Conservation (phyloP, 345 rosid species). For the Alliaria petiolata region DNA sequence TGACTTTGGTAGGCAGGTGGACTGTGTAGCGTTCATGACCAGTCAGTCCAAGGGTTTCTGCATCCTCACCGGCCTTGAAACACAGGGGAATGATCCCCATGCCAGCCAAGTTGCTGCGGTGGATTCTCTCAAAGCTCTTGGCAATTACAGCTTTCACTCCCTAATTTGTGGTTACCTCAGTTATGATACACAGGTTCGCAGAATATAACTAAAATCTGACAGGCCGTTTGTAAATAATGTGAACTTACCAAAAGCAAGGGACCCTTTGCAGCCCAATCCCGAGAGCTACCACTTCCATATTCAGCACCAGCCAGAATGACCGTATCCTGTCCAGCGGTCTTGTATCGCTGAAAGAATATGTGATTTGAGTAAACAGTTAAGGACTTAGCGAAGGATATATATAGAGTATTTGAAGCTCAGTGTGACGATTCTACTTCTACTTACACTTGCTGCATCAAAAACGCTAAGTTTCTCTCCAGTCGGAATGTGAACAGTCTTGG, state of each 20-base stretch:
- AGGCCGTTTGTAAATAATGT: not conserved
- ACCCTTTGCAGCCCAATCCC: slow-evolving; percentile 96
- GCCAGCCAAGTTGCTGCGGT: slow-evolving; percentile 59
- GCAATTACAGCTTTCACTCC: slow-evolving; percentile 67
- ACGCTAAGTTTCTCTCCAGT: slow-evolving; percentile 70
- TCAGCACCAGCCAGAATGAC: slow-evolving; percentile 82
- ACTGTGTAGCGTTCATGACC: slow-evolving; percentile 61
- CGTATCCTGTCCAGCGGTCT: slow-evolving; percentile 57
- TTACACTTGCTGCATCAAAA: slow-evolving; percentile 77
- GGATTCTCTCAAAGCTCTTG: slow-evolving; percentile 72
- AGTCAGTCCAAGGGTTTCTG: slow-evolving; percentile 52
- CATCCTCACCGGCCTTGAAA: slow-evolving; percentile 59
- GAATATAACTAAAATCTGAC: not conserved
- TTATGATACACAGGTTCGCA: not conserved
- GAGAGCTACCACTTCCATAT: slow-evolving; percentile 87
- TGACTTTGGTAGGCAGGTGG: slow-evolving; percentile 51
- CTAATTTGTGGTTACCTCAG: slow-evolving; percentile 17
- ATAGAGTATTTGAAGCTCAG: not conserved
- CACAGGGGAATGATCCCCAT: slow-evolving; percentile 64
- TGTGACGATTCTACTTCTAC: slow-evolving; percentile 12
- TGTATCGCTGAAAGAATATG: slow-evolving; percentile 52
- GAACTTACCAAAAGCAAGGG: slow-evolving; percentile 62
- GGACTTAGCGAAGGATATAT: not conserved
- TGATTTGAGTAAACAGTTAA: not conserved
- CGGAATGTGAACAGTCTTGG: slow-evolving; percentile 74